Percentiles rank a stretch among this genome's conserved stretches.
phyloP scores from a whole-genome alignment of 1,139 yeast genomes.

The Kodamaea alishanica region DNA sequence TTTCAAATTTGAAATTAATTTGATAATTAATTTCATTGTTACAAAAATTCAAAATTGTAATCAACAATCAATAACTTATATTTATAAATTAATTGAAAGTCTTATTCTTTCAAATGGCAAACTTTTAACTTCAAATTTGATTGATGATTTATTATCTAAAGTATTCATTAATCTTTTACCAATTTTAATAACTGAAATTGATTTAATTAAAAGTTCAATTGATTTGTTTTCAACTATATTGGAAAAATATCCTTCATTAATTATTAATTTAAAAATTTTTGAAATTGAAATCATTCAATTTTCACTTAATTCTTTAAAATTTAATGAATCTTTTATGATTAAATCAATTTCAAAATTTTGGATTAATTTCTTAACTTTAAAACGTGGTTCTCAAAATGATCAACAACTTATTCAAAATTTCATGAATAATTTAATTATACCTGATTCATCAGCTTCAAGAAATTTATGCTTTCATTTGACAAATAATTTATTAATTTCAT shows the following conservation, averaged over 20 bases:
- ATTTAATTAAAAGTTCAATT: conserved; percentile 45
- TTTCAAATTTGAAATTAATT: conserved; percentile 47
- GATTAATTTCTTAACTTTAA: conserved; percentile 52
- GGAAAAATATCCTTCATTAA: conserved; percentile 48
- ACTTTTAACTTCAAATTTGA: conserved; percentile 25
- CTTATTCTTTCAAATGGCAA: conserved; percentile 34
- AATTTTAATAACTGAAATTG: conserved; percentile 49
- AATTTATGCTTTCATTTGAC: conserved; percentile 35
- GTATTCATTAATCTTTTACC: conserved; percentile 31
- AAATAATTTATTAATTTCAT: conserved; percentile 29
- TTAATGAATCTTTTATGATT: conserved; percentile 64
- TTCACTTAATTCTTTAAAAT: conserved; percentile 43
- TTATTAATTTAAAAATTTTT: conserved; percentile 36
- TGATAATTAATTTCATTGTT: conserved; percentile 44
- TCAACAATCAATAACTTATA: conserved; percentile 31
- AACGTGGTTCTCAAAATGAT: conserved; percentile 50
- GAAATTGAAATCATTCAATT: conserved; percentile 36
- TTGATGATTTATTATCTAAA: conserved; percentile 24
- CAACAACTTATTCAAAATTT: conserved; percentile 33
- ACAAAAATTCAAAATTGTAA: conserved; percentile 33
- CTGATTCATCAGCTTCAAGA: conserved; percentile 8
- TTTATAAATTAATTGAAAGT: conserved; percentile 42
- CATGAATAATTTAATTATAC: conserved; percentile 20
- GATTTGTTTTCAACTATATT: conserved; percentile 44
- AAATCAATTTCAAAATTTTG: conserved; percentile 64